Base-by-base conservation (phyloP, 1,284 basidiomycete genomes). In the Stereum hirsutum region DNA sequence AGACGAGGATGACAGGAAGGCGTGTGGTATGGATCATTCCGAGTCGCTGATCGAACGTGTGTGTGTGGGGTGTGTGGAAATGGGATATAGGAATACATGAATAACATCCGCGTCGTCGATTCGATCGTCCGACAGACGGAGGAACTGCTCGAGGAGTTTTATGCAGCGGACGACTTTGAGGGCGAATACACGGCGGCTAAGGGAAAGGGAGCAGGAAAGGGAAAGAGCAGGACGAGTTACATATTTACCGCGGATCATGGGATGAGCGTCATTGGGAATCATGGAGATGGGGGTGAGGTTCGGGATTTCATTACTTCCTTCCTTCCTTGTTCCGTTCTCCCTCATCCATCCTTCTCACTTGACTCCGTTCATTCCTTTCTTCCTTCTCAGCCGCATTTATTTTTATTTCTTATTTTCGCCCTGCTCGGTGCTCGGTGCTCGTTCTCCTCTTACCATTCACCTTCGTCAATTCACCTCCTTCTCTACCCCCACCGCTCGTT, bases 241-340 rank as follows among this genome's bases (percentile, higher is more conserved):
- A 62, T 94, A 32, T 92, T 94, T 57, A 92, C 88, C 3, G 87
- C 91, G 0, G 90, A 94, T 57, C 90, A 94, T 57, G 90, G 90
- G 5, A 94, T 94, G 90, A 88, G 84, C 6, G 75, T 72, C 34
- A 86, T 91, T 45, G 90, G 90, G 21, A 94, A 92, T 54, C 90
- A 94, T 49, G 90, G 90, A 2, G 90, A 94, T 53, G 90, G 90
- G 24, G 81, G 85, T 87, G 52, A 42, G 23, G 35, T 24, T 42
- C 21, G 41, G 35, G 41, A n/a, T 40, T 39, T 25, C 26, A 38
- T 42, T 24, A 37, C 36, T 42, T 44, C 41, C 41, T 31, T 33
- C 26, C 42, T 27, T 15, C 17, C 37, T 44, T 17, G 26, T 21
- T 4, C 24, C 34, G 45, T 17, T 37, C 8, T 48, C 30, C 43